phyloP scores from a whole-genome alignment of 345 rosid genomes.

The Populus tremula region DNA sequence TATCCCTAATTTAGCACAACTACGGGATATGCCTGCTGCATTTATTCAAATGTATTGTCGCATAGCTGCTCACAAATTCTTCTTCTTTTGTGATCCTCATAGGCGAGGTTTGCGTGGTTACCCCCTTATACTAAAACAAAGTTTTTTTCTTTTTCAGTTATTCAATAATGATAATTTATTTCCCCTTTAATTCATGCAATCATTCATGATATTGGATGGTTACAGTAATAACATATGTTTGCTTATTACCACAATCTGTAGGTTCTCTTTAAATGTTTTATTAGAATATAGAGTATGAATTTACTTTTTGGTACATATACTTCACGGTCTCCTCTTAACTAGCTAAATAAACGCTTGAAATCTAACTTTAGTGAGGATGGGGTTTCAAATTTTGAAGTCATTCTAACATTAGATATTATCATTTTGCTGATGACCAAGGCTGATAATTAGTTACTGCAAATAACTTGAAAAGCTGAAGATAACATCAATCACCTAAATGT shows the following conservation, averaged over 20 bases:
- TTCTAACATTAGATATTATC: too few relatives aligned
- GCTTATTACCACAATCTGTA: neutral
- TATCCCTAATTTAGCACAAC: slow-evolving; percentile 94
- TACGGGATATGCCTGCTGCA: slow-evolving; percentile 83
- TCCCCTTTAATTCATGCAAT: neutral
- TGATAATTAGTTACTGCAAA: neutral
- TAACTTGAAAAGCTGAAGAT: neutral
- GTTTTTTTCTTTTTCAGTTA: neutral
- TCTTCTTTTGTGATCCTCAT: slow-evolving; percentile 98
- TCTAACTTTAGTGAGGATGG: neutral
- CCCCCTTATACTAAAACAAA: neutral
- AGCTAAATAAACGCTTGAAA: neutral
- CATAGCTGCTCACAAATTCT: slow-evolving; percentile 95
- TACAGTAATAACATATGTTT: neutral
- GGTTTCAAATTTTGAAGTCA: neutral
- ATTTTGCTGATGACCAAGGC: neutral
- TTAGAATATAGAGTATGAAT: neutral
- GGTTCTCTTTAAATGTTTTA: neutral
- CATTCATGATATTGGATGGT: neutral
- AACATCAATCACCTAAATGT: too few relatives aligned
- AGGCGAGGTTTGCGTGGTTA: slow-evolving; percentile 67
- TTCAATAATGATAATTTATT: neutral
- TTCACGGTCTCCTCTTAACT: neutral
- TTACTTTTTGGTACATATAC: neutral
- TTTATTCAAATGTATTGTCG: slow-evolving; percentile 91